A percentile compares a stretch with the other conserved stretches of the same genome.
Conservation (phyloP, 2,329 filamentous ascomycete genomes). For the Verticillium nonalfalfae region DNA sequence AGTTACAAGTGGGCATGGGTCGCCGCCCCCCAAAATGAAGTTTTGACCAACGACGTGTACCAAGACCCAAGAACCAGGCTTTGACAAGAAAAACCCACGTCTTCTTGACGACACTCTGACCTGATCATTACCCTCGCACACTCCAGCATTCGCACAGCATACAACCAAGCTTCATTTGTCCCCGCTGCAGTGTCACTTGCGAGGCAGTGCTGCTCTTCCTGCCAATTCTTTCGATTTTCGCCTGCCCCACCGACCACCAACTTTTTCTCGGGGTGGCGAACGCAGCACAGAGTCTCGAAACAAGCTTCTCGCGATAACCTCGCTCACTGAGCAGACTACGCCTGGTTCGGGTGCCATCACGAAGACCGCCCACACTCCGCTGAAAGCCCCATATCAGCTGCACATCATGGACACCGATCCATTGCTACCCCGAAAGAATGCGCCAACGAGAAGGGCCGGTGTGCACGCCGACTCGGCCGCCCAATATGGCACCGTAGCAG, state of each 20-base stretch:
- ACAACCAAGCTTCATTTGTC: not conserved
- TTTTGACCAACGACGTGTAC: not conserved
- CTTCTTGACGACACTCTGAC: not conserved
- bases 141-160: not conserved
- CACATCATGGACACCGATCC: not conserved
- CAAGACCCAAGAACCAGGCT: not conserved
- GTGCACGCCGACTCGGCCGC: not conserved
- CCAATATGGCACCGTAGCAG: not conserved
- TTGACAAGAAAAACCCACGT: not conserved
- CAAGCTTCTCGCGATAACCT: not conserved
- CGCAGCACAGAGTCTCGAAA: not conserved
- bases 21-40: not conserved
- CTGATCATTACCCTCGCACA: not conserved
- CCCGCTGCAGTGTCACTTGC: not conserved
- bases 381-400: not conserved
- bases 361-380: not conserved
- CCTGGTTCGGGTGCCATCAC: not conserved
- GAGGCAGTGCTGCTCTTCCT: not conserved
- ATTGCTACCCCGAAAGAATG: not conserved
- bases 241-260: not conserved
- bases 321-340: not conserved
- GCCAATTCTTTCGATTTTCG: not conserved
- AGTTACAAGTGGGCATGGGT: not conserved
- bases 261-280: not conserved
- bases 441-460: not conserved